Conservation (phyloP, 73 alveolate species). For the Paramecium octaurelia region DNA sequence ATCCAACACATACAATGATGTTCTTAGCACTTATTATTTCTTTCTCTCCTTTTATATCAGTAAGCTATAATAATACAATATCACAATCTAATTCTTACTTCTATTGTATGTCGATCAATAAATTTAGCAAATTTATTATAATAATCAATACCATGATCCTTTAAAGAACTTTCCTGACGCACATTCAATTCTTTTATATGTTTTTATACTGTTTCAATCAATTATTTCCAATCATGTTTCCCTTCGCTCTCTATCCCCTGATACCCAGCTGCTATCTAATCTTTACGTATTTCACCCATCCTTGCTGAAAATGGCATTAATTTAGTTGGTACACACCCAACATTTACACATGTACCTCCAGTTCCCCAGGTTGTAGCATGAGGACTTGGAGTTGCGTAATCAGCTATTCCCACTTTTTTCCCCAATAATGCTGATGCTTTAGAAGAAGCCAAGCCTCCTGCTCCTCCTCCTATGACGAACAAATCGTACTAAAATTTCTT, state of each 20-base stretch:
- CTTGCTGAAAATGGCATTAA: constrained; percentile 98
- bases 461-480: constrained; percentile 98
- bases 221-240: constrained; percentile 82
- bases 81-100: constrained; percentile 56
- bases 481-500: constrained; percentile 74
- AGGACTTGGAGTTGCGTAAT: constrained; percentile 95
- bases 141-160: constrained; percentile 75
- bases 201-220: constrained; percentile 78
- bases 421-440: constrained; percentile 92
- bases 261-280: constrained; percentile 76
- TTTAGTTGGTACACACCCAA: constrained; percentile 99
- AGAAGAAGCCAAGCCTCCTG: constrained; percentile 98
- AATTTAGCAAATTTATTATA: constrained; percentile 85
- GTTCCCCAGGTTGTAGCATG: constrained; percentile 92
- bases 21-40: constrained; percentile 81
- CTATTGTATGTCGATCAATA: constrained; percentile 75
- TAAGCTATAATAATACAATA: constrained; percentile 48
- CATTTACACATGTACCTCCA: constrained; percentile 99
- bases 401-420: constrained; percentile 95
- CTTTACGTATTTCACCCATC: constrained; percentile 79
- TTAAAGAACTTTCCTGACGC: constrained; percentile 83
- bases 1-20: constrained; percentile 91
- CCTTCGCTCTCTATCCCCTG: constrained; percentile 53
- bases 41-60: constrained; percentile 80
- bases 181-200: constrained; percentile 81